Percentiles rank a stretch among this genome's conserved stretches.
Conservation (phyloP, 176 grass and related monocot genomes). For the Sorghum bicolor region Sorghum_bicolor_NCBIv3 NC_012871.2:73407001-73407500, state of each 20-base stretch:
- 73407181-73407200: neutral
- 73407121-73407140: slow-evolving; percentile 87
- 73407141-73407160: slow-evolving; percentile 35
- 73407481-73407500: neutral
- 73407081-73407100: slow-evolving; percentile 12
- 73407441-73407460: slow-evolving; percentile 34
- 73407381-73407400: slow-evolving; percentile 15
- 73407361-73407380: neutral
- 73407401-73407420: neutral
- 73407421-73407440: neutral
- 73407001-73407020: slow-evolving; percentile 41
- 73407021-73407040: slow-evolving; percentile 59
- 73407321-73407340: neutral
- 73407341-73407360: neutral
- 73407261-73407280: slow-evolving; percentile 99
- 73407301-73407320: slow-evolving; percentile 35
- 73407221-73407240: slow-evolving; percentile 45
- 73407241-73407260: slow-evolving; percentile 47
- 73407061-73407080: slow-evolving; percentile 51
- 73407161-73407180: neutral
- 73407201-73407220: slow-evolving; percentile 66
- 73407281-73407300: slow-evolving; percentile 78
- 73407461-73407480: neutral
- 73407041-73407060: slow-evolving; percentile 64
- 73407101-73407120: slow-evolving; percentile 53